Percentiles rank a stretch among this genome's conserved stretches.
Conservation (phyloP, 805 yeast species). For the Sugiyamaella boreocaroliniensis region DNA sequence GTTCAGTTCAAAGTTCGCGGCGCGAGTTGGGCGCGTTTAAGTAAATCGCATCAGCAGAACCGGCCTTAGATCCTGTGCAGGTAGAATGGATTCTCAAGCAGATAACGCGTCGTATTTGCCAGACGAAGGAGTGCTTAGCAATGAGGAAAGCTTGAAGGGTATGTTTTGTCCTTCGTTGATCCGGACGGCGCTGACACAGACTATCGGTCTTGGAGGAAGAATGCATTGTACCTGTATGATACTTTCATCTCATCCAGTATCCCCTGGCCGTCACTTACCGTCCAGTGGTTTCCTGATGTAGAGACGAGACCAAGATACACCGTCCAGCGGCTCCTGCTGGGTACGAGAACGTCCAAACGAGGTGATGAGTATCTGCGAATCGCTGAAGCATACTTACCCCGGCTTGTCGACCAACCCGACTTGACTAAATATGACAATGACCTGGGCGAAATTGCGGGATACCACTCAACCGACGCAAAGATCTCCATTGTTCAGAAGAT, state of each 20-base stretch:
- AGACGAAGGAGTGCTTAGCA: no score
- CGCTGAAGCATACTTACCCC: slow-evolving; percentile 28
- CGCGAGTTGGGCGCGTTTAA: no score
- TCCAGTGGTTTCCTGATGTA: slow-evolving; percentile 58
- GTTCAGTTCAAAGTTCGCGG: no score
- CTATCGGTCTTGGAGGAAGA: slow-evolving; percentile 56
- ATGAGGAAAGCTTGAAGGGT: neutral
- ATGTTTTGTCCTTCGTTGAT: neutral
- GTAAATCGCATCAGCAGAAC: no score
- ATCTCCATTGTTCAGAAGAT: slow-evolving; percentile 49
- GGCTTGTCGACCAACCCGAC: slow-evolving; percentile 16
- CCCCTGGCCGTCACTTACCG: slow-evolving; percentile 59
- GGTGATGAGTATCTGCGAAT: slow-evolving; percentile 42
- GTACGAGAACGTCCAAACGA: slow-evolving; percentile 59
- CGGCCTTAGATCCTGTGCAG: no score
- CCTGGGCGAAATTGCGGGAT: slow-evolving; percentile 31
- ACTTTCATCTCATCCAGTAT: slow-evolving; percentile 45
- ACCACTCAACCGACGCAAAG: slow-evolving; percentile 29
- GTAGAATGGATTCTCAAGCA: no score
- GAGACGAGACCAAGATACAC: slow-evolving; percentile 20
- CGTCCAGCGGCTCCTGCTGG: slow-evolving; percentile 43
- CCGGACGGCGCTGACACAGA: slow-evolving; percentile 16
- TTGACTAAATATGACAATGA: slow-evolving; percentile 35
- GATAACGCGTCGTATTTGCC: no score
- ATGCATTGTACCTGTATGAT: slow-evolving; percentile 50